Percentiles rank a stretch among this genome's conserved stretches.
phyloP scores from a whole-genome alignment of 257 asterid genomes.

The Paraleonurus japonicus region DNA sequence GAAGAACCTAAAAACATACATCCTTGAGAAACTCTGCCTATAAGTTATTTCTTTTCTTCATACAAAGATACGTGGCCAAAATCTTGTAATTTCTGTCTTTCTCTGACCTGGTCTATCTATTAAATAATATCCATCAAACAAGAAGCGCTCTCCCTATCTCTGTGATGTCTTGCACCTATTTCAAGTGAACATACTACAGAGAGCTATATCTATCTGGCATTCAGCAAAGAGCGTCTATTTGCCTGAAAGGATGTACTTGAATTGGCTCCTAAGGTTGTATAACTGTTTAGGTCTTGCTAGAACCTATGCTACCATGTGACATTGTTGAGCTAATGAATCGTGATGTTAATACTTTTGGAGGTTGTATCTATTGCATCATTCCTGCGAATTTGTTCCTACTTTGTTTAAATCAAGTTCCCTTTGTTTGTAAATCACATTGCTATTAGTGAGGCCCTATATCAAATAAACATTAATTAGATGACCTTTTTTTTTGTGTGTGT shows the following conservation, averaged over 20 bases:
- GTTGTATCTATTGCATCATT: background rate
- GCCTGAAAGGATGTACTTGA: background rate
- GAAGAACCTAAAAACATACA: background rate
- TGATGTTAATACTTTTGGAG: background rate
- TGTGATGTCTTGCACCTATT: constrained; percentile 7
- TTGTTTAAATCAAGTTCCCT: background rate
- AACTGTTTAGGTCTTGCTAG: background rate
- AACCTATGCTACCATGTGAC: background rate
- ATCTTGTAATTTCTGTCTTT: background rate
- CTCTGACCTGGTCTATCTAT: background rate
- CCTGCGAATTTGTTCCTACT: background rate
- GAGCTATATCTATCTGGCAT: background rate
- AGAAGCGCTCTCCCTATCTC: background rate
- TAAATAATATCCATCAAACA: background rate
- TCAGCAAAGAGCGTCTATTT: background rate
- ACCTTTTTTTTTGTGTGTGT: background rate
- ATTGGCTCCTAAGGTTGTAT: background rate
- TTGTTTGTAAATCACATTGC: background rate
- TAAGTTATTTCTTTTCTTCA: background rate
- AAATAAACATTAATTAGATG: background rate
- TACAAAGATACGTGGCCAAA: background rate
- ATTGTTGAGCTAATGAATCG: background rate
- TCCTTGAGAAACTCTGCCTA: background rate
- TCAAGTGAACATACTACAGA: background rate
- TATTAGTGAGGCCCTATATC: background rate